Percentiles rank a stretch among this genome's conserved stretches.
Evolutionary conservation across 2,329 filamentous ascomycete species (phyloP).

Genomic region (Emydomyces testavorans): DNA sequence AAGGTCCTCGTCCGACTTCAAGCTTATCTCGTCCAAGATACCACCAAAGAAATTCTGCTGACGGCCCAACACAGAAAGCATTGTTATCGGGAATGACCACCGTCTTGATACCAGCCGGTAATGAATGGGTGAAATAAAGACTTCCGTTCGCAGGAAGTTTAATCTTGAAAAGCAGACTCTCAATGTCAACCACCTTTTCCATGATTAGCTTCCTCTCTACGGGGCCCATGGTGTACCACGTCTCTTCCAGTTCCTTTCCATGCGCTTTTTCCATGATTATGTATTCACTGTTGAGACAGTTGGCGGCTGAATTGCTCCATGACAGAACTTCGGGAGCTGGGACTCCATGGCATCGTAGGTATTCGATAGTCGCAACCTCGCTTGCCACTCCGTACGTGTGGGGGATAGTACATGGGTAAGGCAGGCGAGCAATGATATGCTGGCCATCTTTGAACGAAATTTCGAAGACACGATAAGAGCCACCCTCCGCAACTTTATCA

Average conservation of each 20-base stretch:
- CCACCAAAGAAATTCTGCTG: no score
- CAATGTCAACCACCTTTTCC: conserved; percentile 14
- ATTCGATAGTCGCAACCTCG: conserved; percentile 28
- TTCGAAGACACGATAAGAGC: conserved; percentile 28
- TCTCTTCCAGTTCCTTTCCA: conserved; percentile 18
- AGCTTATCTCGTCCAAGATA: no score
- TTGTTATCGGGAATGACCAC: no score
- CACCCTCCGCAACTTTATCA: conserved; percentile 28
- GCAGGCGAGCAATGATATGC: conserved; percentile 25
- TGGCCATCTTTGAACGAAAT: conserved; percentile 22
- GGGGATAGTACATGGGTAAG: conserved; percentile 25
- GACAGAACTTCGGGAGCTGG: conserved; percentile 21
- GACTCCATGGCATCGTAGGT: conserved; percentile 21
- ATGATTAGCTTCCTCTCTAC: conserved; percentile 19
- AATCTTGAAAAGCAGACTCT: no score
- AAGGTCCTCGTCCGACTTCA: no score
- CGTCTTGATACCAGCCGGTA: no score
- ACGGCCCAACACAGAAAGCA: no score
- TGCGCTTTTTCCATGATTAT: conserved; percentile 25
- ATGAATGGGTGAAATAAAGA: no score
- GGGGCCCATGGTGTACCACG: conserved; percentile 18
- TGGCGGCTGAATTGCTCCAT: conserved; percentile 17
- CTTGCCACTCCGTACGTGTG: conserved; percentile 22
- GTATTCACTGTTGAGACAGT: conserved; percentile 22
- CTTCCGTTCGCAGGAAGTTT: no score